A percentile compares a stretch with the other conserved stretches of the same genome.
Evolutionary conservation across 345 rosid species (phyloP).

Genomic region (Linum lewisii): DNA sequence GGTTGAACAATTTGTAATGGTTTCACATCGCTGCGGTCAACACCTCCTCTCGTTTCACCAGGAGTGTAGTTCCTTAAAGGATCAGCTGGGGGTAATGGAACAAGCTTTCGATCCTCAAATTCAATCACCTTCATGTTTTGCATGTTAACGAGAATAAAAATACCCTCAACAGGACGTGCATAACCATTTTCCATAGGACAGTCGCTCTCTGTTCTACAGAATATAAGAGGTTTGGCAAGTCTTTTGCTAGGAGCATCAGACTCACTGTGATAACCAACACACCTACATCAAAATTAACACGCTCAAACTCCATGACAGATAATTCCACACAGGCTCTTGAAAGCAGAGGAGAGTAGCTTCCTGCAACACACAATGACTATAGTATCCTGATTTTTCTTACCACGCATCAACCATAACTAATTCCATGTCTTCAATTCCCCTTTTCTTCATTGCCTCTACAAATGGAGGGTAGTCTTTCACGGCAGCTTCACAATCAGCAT

Average conservation of each 20-base stretch:
- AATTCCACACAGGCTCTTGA: not conserved
- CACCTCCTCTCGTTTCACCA: constrained; percentile 84
- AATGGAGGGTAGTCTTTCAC: constrained; percentile 77
- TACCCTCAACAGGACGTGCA: constrained; percentile 90
- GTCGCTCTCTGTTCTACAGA: constrained; percentile 89
- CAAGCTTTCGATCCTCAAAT: constrained; percentile 81
- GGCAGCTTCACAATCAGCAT: constrained; percentile 87
- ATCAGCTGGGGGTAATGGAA: constrained; percentile 83
- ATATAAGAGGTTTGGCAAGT: constrained; percentile 85
- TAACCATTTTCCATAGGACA: constrained; percentile 96
- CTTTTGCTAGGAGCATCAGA: constrained; percentile 79
- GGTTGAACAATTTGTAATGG: constrained; percentile 77
- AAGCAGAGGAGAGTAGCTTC: constrained; percentile 8
- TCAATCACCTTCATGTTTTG: constrained; percentile 84
- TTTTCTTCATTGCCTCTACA: constrained; percentile 77
- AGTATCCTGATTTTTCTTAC: constrained; percentile 26
- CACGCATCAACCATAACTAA: constrained; percentile 89
- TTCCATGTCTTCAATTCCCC: constrained; percentile 92
- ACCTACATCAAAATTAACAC: constrained; percentile 34
- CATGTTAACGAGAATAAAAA: constrained; percentile 76
- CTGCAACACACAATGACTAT: not conserved
- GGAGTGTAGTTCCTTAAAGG: constrained; percentile 84
- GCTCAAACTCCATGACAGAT: not conserved
- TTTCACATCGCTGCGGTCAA: constrained; percentile 88
- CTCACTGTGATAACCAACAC: constrained; percentile 72